Conservation (phyloP, 805 yeast genomes). For the Alloascoidea africana region DNA sequence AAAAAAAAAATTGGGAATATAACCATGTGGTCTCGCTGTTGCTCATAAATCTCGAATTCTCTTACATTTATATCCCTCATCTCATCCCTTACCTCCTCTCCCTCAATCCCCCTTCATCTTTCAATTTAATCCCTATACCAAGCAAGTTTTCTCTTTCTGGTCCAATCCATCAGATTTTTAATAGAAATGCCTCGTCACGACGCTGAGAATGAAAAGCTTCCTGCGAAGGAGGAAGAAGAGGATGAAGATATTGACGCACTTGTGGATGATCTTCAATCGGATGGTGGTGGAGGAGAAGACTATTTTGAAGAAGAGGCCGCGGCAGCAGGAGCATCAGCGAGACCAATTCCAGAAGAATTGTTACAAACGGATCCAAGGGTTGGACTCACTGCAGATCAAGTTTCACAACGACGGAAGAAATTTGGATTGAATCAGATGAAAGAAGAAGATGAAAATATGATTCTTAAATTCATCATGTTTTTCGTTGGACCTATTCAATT, state of each 20-base stretch:
- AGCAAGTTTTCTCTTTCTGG: no score
- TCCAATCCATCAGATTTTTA: no score
- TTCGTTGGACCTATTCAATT: conserved; percentile 93
- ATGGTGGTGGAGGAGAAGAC: conserved; percentile 32
- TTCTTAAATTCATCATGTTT: conserved; percentile 72
- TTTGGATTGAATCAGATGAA: conserved; percentile 84
- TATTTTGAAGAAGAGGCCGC: conserved; percentile 19
- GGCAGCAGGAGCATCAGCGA: conserved; percentile 40
- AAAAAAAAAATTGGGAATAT: no score
- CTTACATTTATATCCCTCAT: no score
- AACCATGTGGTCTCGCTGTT: no score
- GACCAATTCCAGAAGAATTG: conserved; percentile 76
- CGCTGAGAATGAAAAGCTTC: no score
- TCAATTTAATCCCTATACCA: no score
- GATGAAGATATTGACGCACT: conserved; percentile 49
- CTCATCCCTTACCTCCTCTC: no score
- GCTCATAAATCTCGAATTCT: no score
- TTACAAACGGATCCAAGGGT: conserved; percentile 65
- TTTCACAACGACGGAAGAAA: conserved; percentile 72
- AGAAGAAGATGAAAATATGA: conserved; percentile 70
- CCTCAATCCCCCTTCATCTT: no score
- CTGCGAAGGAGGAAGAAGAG: conserved; percentile 27
- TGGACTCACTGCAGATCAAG: conserved; percentile 74
- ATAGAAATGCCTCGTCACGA: no score
- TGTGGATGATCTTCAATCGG: conserved; percentile 57